These are phyloP conservation scores for Sugiyamaella chiloensis DNA, from an alignment of 805 yeast species.

Conservation along the genomic window DNA sequence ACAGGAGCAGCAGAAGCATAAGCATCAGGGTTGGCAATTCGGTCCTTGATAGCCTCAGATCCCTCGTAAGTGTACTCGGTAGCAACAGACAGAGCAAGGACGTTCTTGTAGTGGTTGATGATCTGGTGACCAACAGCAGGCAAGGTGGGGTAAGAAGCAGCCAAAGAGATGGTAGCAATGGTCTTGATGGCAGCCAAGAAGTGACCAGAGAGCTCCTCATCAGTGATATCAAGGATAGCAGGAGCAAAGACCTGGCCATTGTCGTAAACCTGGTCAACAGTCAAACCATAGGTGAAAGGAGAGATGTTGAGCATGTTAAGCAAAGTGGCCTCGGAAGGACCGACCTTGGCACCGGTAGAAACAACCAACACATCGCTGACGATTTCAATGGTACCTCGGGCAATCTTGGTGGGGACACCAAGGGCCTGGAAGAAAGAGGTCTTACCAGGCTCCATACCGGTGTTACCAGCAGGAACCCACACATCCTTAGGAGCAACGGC, in stretches of 20 bases:
- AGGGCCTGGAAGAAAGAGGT: conserved; percentile 99
- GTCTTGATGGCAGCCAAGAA: conserved; percentile 87
- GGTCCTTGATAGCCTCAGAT: conserved; percentile 98
- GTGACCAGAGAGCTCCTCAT: conserved; percentile 90
- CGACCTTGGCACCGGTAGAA: conserved; percentile 80
- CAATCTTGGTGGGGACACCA: conserved; percentile 99
- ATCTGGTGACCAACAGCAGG: conserved; percentile 99
- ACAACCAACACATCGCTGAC: conserved; percentile 96
- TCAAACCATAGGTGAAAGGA: conserved; percentile 99
- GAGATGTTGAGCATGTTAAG: conserved; percentile 99
- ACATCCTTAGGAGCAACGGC: conserved; percentile 98
- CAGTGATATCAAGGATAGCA: conserved; percentile 95
- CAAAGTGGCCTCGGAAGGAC: conserved; percentile 98
- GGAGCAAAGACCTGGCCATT: conserved; percentile 98
- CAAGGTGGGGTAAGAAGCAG: conserved; percentile 98
- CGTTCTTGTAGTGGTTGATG: conserved; percentile 98
- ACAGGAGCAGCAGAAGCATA: conserved; percentile 99
- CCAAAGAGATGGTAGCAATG: conserved; percentile 95
- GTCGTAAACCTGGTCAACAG: conserved; percentile 96
- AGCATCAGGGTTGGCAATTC: conserved; percentile 99
- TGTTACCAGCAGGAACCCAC: conserved; percentile 98
- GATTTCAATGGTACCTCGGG: conserved; percentile 99
- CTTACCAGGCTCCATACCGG: conserved; percentile 99
- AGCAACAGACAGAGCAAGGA: conserved; percentile 96
- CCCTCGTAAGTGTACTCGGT: conserved; percentile 99